Base-by-base conservation (phyloP, 2,329 filamentous ascomycete species). In the Cryphonectria parasitica region DNA sequence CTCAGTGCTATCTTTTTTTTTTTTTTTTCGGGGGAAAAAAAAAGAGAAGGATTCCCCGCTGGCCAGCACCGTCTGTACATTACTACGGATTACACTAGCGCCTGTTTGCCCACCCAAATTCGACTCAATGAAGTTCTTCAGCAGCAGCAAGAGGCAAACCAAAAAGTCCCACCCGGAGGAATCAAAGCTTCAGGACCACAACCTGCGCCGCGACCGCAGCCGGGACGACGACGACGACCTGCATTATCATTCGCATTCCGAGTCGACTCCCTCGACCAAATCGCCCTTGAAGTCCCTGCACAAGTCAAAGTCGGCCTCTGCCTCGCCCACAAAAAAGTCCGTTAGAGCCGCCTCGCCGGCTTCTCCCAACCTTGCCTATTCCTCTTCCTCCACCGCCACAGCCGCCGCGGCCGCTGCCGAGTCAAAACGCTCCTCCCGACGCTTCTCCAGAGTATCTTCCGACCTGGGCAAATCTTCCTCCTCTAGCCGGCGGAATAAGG, bases 91-190 rank as follows among this genome's bases (percentile, higher is more conserved):
- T 36, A 31, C 22, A 67, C 43, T 67, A 60, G 52, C 65, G 65
- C 39, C 54, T 45, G 56, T 67, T 60, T 64, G 52, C 39, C 54
- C 52, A 41, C 34, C 25, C 41, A 17, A 56, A 31, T n/a, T 67
- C 66, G 67, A 73, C 69, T 75, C 77, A 83, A 86, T 87, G 85
- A 86, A 86, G 83, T 83, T 86, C 83, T 86, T 87, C 78, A 79
- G 75, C 76, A 81, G 83, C 78, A 79, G 75, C 76, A 81, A 84
- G 78, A 86, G 84, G 79, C 82, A 74, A 78, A 80, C 77, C 79
- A 80, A 75, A 81, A 82, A 75, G 56, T 68, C 71, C 69, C 69
- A 68, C 56, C 71, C 66, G 17, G 64, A 70, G 66, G 68, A 70
- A 58, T 60, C 70, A 31, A 76, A 79, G 74, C 76, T 75, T 75